These are phyloP conservation scores for Ustilago hordei DNA, from an alignment of 1,284 basidiomycete species.

Conservation along the genomic window DNA sequence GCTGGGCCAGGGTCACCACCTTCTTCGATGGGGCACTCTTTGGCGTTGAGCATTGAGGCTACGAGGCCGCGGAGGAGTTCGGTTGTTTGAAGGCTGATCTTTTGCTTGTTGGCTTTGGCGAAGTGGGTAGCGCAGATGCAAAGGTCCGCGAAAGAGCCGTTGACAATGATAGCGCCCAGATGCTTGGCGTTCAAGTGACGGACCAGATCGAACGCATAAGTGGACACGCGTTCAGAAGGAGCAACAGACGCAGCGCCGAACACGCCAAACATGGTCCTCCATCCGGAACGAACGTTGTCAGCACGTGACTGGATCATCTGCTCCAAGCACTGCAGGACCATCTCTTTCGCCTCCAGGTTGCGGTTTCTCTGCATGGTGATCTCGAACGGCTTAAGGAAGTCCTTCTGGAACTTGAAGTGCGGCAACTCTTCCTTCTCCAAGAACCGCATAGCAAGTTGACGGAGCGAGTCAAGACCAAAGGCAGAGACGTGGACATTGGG, in stretches of 20 bases:
- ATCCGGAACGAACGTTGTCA: conserved; percentile 95
- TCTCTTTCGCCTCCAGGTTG: conserved; percentile 94
- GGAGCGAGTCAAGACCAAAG: conserved; percentile 96
- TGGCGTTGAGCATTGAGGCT: conserved; percentile 80
- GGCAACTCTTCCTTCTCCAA: conserved; percentile 97
- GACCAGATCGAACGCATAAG: conserved; percentile 95
- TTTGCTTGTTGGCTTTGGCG: conserved; percentile 98
- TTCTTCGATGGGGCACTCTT: conserved; percentile 56
- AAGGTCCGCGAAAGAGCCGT: conserved; percentile 94
- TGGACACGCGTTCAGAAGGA: conserved; percentile 91
- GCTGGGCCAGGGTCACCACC: conserved; percentile 57
- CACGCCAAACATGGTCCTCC: conserved; percentile 98
- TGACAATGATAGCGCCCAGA: conserved; percentile 87
- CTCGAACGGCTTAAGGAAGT: conserved; percentile 97
- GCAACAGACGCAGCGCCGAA: conserved; percentile 96
- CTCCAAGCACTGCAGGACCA: conserved; percentile 97
- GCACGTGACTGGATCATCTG: conserved; percentile 98
- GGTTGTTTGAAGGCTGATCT: conserved; percentile 94
- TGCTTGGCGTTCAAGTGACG: conserved; percentile 90
- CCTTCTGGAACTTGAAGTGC: conserved; percentile 99
- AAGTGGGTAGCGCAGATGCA: conserved; percentile 98
- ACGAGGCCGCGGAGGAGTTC: conserved; percentile 89
- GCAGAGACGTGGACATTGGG: conserved; percentile 96
- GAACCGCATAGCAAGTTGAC: conserved; percentile 98
- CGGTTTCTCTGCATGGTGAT: conserved; percentile 97